These are phyloP conservation scores for Sordariomycetes sp. DNA, from an alignment of 2,329 filamentous ascomycete genomes.

Conservation along the genomic window DNA sequence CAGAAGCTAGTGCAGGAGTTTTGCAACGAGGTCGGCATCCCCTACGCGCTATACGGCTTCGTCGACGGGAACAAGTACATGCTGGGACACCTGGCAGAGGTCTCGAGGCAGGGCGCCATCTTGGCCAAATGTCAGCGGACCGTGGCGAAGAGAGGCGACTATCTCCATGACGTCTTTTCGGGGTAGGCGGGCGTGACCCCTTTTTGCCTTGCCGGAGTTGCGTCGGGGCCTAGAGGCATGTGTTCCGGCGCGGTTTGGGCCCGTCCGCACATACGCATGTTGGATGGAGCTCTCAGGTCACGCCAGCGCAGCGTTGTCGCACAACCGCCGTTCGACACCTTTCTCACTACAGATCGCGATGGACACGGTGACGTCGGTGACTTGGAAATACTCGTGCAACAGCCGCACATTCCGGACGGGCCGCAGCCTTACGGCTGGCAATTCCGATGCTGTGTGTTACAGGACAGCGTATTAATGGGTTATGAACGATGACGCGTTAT, in stretches of 20 bases:
- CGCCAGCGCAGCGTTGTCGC: neutral
- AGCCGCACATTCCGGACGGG: neutral
- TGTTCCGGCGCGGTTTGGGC: neutral
- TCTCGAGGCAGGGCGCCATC: conserved; percentile 67
- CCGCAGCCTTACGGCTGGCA: neutral
- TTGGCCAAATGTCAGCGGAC: conserved; percentile 56
- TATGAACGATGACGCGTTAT: neutral
- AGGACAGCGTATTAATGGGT: neutral
- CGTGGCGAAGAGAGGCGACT: conserved; percentile 7
- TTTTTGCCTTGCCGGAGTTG: neutral
- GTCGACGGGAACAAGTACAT: conserved; percentile 73
- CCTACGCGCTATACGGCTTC: conserved; percentile 78
- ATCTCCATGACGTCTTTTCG: neutral
- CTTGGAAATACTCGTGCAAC: neutral
- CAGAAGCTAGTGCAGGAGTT: conserved; percentile 71
- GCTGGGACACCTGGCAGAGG: conserved; percentile 61
- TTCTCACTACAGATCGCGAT: neutral
- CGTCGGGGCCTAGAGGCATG: neutral
- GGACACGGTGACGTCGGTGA: neutral
- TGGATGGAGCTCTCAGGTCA: neutral
- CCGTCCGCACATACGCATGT: neutral
- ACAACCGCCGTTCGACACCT: neutral
- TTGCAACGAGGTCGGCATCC: conserved; percentile 69
- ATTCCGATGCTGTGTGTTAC: neutral
- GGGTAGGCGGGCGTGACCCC: neutral